Evolutionary conservation across 2,329 filamentous ascomycete species (phyloP).

Genomic region (Pseudogymnoascus sp.): DNA sequence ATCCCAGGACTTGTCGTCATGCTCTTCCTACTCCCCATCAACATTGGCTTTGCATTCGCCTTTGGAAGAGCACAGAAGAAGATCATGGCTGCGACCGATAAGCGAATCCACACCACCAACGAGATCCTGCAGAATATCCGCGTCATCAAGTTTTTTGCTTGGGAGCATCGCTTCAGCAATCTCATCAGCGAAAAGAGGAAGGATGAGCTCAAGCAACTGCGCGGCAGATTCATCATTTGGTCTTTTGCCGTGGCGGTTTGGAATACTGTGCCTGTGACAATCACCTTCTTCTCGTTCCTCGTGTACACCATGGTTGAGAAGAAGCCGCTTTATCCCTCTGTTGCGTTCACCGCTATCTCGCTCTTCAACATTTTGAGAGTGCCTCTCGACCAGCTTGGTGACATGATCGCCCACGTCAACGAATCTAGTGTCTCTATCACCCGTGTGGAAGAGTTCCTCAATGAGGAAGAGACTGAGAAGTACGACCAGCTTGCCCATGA

Average conservation of each 20-base stretch:
- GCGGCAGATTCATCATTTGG: conserved; percentile 83
- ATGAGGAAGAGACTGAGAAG: conserved; percentile 92
- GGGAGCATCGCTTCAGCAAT: conserved; percentile 84
- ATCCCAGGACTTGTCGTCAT: conserved; percentile 90
- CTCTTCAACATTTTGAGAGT: conserved; percentile 91
- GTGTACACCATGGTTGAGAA: conserved; percentile 85
- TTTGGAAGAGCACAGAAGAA: conserved; percentile 83
- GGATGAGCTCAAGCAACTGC: conserved; percentile 67
- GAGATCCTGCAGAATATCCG: conserved; percentile 95
- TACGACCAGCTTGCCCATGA: conserved; percentile 72
- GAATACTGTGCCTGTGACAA: conserved; percentile 91
- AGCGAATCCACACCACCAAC: conserved; percentile 91
- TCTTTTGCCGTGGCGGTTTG: conserved; percentile 85
- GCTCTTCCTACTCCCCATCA: conserved; percentile 79
- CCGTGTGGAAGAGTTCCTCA: conserved; percentile 88
- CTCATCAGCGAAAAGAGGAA: conserved; percentile 83
- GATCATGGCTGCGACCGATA: conserved; percentile 89
- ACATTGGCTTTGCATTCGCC: conserved; percentile 76
- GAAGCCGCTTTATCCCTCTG: conserved; percentile 80
- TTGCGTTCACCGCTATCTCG: conserved; percentile 93
- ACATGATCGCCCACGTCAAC: conserved; percentile 98
- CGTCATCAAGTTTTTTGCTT: conserved; percentile 99
- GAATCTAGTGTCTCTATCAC: conserved; percentile 96
- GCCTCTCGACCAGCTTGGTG: conserved; percentile 88
- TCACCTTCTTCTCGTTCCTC: conserved; percentile 93